Percentiles rank a stretch among this genome's conserved stretches.
These are phyloP conservation scores for Camellia granthamiana DNA, from an alignment of 148 eudicot genomes.

Conservation along the genomic window DNA sequence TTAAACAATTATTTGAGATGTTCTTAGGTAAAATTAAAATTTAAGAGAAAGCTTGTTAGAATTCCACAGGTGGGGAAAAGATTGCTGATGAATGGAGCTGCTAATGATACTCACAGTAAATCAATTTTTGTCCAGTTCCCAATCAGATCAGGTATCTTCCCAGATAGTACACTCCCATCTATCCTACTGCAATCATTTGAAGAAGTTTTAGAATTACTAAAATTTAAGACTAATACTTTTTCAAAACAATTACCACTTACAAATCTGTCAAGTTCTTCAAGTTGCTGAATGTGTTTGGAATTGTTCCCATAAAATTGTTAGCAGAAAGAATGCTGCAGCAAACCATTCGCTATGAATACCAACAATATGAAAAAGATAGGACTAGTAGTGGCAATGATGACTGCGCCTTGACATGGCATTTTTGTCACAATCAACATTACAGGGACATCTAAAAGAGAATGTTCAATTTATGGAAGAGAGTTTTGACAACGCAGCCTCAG, in stretches of 20 bases:
- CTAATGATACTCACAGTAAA: constrained; percentile 45
- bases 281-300: constrained; percentile 57
- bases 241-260: constrained; percentile 37
- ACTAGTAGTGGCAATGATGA: not conserved
- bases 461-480: not conserved
- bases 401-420: not conserved
- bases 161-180: constrained; percentile 61
- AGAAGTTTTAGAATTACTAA: not conserved
- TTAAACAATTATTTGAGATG: too few species aligned
- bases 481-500: not conserved
- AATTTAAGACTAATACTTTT: constrained; percentile 4
- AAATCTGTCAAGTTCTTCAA: constrained; percentile 62
- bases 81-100: not conserved
- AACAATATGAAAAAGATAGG: not conserved
- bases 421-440: not conserved
- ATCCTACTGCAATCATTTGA: constrained; percentile 54
- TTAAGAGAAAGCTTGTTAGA: not conserved
- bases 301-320: constrained; percentile 73
- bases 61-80: not conserved
- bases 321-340: constrained; percentile 62
- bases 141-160: constrained; percentile 69
- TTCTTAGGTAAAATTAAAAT: too few species aligned
- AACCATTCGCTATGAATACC: constrained; percentile 6
- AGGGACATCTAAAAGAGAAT: not conserved
- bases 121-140: constrained; percentile 56